Percentiles rank a stretch among this genome's conserved stretches.
phyloP scores from a whole-genome alignment of 2,329 filamentous ascomycete species.

The Fusarium mexicanum region DNA sequence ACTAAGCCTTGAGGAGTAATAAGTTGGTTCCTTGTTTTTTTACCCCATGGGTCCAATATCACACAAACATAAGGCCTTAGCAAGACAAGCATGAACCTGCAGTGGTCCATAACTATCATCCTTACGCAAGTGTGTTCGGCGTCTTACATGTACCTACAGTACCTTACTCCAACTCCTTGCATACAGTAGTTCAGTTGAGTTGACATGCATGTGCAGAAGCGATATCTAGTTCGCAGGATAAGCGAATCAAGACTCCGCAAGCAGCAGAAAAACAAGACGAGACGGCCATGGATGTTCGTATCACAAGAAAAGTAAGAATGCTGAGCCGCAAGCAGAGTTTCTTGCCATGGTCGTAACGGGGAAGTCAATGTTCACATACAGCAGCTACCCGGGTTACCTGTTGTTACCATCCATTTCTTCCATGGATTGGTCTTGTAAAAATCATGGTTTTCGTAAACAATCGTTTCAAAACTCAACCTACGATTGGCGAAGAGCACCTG shows the following conservation, averaged over 20 bases:
- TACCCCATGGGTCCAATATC: slow-evolving; percentile 2
- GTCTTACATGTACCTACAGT: neutral
- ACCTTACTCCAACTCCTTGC: slow-evolving; percentile 28
- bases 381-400: slow-evolving; percentile 26
- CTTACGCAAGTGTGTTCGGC: slow-evolving; percentile 24
- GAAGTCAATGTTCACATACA: slow-evolving; percentile 12
- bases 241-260: slow-evolving; percentile 30
- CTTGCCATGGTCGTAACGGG: neutral
- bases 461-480: neutral
- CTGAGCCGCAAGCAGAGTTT: slow-evolving; percentile 31
- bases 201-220: slow-evolving; percentile 41
- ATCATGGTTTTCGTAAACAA: slow-evolving; percentile 33
- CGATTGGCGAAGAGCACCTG: slow-evolving; percentile 23
- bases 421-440: neutral
- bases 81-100: slow-evolving; percentile 34
- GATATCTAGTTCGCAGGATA: slow-evolving; percentile 14
- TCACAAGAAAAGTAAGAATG: slow-evolving; percentile 3
- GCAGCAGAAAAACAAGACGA: slow-evolving; percentile 16
- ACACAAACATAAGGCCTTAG: neutral
- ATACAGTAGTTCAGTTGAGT: slow-evolving; percentile 20
- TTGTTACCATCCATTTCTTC: slow-evolving; percentile 14
- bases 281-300: slow-evolving; percentile 6
- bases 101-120: slow-evolving; percentile 3
- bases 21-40: slow-evolving; percentile 19
- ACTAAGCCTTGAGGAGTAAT: neutral